phyloP scores from a whole-genome alignment of 2,329 filamentous ascomycete species.

The Thielaviopsis musarum region DNA sequence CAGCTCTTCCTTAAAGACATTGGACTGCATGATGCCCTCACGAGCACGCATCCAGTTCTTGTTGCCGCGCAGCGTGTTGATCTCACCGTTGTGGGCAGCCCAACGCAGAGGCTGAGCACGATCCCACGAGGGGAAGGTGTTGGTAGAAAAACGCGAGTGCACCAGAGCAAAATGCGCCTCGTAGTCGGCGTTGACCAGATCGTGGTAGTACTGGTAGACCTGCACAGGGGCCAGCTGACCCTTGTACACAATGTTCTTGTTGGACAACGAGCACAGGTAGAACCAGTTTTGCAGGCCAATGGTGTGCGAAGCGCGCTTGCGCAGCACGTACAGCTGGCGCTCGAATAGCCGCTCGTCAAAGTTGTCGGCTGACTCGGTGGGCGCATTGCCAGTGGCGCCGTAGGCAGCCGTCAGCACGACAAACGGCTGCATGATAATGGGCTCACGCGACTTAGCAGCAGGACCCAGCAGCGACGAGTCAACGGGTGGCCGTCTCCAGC shows the following conservation, averaged over 20 bases:
- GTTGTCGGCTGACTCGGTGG: conserved; percentile 57
- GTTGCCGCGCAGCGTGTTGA: conserved; percentile 92
- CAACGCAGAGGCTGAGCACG: conserved; percentile 89
- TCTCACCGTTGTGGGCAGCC: conserved; percentile 97
- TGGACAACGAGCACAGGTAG: conserved; percentile 89
- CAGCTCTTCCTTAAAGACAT: conserved; percentile 82
- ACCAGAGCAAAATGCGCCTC: conserved; percentile 94
- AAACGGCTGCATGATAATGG: conserved; percentile 87
- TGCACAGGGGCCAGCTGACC: conserved; percentile 86
- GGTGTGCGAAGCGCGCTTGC: conserved; percentile 87
- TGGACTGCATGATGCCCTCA: conserved; percentile 86
- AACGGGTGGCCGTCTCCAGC: conserved; percentile 89
- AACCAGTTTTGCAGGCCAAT: conserved; percentile 98
- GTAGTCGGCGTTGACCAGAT: conserved; percentile 91
- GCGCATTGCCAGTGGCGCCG: conserved; percentile 55
- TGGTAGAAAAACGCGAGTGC: conserved; percentile 93
- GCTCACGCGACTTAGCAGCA: conserved; percentile 84
- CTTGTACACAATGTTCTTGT: conserved; percentile 99
- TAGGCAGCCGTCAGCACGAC: conserved; percentile 78
- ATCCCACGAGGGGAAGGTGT: conserved; percentile 97
- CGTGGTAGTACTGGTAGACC: conserved; percentile 96
- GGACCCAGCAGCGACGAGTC: conserved; percentile 88
- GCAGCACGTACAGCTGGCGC: conserved; percentile 80
- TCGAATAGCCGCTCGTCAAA: conserved; percentile 83
- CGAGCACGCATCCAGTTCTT: conserved; percentile 99